Base-by-base conservation (phyloP, 2,329 filamentous ascomycete species). In the Didymosphaeria variabile region DNA sequence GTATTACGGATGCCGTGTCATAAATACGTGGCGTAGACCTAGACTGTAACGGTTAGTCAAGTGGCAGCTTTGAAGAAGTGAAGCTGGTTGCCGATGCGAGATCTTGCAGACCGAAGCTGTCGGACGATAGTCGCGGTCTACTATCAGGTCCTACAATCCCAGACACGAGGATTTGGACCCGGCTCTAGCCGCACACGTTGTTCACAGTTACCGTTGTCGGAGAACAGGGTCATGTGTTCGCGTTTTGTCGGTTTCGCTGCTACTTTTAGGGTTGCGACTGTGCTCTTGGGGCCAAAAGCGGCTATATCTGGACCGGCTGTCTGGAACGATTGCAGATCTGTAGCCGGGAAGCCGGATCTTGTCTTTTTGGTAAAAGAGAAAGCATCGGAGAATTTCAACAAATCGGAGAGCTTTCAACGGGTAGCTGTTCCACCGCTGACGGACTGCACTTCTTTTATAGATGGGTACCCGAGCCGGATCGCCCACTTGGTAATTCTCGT, bases 221-320 rank as follows among this genome's bases (percentile, higher is more conserved):
- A 45, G 36, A 21, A 10, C 34, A 3, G 19, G 15, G 23, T 47
- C 26, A n/a, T 44, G 40, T 58, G 44, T 32, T 64, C 65, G 64
- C 54, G 64, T 55, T 68, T 58, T 51, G 34, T 68, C 67, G 68
- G 63, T 65, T 68, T 71, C 55, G 26, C 57, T 62, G 57, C 64
- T 65, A 4, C 17, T 21, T 61, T 67, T 57, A 34, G 56, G 59
- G 51, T 23, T 4, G 21, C 56, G 53, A 40, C 47, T 58, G 38
- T 38, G 57, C 56, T 47, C 45, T 60, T 49, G 57, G 50, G 45
- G 54, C 51, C 56, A 45, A 44, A 42, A 40, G 57, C 40, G 59
- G 51, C 67, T 70, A 68, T 67, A 64, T 63, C 42, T 56, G 59
- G 58, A 61, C 54, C 59, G 34, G 44, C 23, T 31, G 17, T 50